Evolutionary conservation across 2,329 filamentous ascomycete genomes (phyloP), one percentile per base, ranked within the genome.

Genomic region (Ophiosphaerella herpotricha): DNA sequence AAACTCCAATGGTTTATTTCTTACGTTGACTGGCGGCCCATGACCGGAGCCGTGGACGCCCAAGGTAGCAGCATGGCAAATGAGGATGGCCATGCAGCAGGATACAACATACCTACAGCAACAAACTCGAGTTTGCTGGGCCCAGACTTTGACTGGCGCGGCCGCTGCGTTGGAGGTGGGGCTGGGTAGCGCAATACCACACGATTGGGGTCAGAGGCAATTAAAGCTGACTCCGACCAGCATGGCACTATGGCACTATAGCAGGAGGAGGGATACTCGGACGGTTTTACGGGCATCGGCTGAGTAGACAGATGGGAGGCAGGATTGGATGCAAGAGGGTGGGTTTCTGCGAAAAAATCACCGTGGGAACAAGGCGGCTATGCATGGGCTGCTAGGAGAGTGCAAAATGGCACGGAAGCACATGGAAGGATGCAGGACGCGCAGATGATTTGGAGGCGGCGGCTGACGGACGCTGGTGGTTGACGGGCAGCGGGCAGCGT

Each of bases 1-100:
- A 29, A 29, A 29, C 6, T 29, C 26, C 26, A 11, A 29, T 29
- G 26, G 26, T 29, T 29, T 29, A 29, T 29, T 29, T 29, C 11
- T 29, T 29, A 11, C 26, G 7, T 11, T 29, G 26, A 29, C 11
- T n/a, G 14, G 13, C 38, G 38, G 13, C 33, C 33, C 7, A 35
- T 18, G 7, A 18, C 33, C 12, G 33, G 16, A 18, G 33, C 13
- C 7, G 33, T 35, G 33, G 33, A 18, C 16, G 7, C 16, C 8
- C 9, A 3, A 23, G 14, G 12, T 6, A 8, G 16, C 16, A 21
- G 21, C 24, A 38, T 29, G 26, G 33, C 33, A 46, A 45, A 52
- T 56, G 50, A 50, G 45, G 45, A 51, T 51, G 37, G 45, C 36
- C 48, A 37, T 50, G 52, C 48, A 39, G 48, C 50, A 46, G 42